phyloP scores from a whole-genome alignment of 345 rosid genomes.

The Aegle marmelos region DNA sequence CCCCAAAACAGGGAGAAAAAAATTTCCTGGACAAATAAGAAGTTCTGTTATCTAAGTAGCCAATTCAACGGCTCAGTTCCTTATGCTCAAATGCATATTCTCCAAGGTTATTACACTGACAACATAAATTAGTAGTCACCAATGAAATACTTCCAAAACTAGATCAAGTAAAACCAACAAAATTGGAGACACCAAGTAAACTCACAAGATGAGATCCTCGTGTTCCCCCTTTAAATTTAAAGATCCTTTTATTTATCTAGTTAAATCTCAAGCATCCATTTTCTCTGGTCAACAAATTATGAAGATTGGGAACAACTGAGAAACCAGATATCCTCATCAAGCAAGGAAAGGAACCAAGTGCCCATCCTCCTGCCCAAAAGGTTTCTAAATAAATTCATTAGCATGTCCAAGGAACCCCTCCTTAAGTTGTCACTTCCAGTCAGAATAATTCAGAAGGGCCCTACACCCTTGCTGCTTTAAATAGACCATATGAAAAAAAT shows the following conservation, averaged over 20 bases:
- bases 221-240: no score
- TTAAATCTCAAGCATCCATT: not conserved
- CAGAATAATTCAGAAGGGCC: not conserved
- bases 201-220: not conserved
- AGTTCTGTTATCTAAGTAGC: not conserved
- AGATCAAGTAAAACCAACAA: not conserved
- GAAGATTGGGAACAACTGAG: not conserved
- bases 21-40: no score
- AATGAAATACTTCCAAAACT: not conserved
- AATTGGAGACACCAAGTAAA: not conserved
- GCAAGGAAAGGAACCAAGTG: not conserved
- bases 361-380: not conserved
- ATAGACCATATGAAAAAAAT: not conserved
- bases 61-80: not conserved
- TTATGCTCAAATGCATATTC: not conserved
- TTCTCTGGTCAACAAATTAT: not conserved
- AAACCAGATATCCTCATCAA: not conserved
- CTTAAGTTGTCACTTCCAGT: not conserved
- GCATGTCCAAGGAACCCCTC: not conserved
- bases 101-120: not conserved
- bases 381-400: not conserved
- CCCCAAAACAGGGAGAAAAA: not conserved
- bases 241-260: no score
- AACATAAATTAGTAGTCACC: not conserved
- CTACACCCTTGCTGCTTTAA: not conserved